A percentile compares a stretch with the other conserved stretches of the same genome.
Evolutionary conservation across 768 basidiomycete genomes (phyloP).

Genomic region (Pilatotrama ljubarskyi): DNA sequence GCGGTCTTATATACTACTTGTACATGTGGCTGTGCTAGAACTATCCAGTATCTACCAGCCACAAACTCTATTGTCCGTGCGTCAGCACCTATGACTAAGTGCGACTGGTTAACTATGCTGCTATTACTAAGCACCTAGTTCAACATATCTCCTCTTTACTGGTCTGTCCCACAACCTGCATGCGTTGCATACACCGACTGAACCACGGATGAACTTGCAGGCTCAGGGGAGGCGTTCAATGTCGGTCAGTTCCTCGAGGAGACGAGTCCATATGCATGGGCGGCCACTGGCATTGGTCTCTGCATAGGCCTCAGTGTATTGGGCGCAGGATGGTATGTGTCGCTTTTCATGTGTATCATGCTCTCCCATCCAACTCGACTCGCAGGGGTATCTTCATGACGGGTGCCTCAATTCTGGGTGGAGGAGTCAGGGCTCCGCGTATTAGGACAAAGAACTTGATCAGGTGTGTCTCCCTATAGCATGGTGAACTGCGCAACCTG

Average conservation of each 20-base stretch:
- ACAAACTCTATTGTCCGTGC: too few species aligned
- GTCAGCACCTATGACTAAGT: too few species aligned
- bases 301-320: conserved; percentile 93
- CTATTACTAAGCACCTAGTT: too few species aligned
- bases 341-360: conserved; percentile 4
- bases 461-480: conserved; percentile 55
- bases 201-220: conserved; percentile 46
- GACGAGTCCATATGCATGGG: conserved; percentile 93
- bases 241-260: conserved; percentile 93
- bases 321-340: conserved; percentile 95
- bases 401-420: conserved; percentile 94
- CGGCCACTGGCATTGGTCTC: conserved; percentile 83
- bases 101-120: too few species aligned
- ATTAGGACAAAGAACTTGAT: conserved; percentile 98
- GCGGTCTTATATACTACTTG: too few species aligned
- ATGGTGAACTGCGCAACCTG: background rate
- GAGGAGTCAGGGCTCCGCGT: conserved; percentile 89
- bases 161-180: conserved; percentile 47
- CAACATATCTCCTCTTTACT: conserved; percentile 94
- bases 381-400: conserved; percentile 96
- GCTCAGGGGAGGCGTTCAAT: conserved; percentile 90
- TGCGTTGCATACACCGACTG: background rate
- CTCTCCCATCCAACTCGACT: background rate
- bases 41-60: too few species aligned
- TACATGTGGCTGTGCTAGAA: too few species aligned